Evolutionary conservation across 805 yeast genomes (phyloP).

Genomic region (Cyberlindnera samutprakarnensis): DNA sequence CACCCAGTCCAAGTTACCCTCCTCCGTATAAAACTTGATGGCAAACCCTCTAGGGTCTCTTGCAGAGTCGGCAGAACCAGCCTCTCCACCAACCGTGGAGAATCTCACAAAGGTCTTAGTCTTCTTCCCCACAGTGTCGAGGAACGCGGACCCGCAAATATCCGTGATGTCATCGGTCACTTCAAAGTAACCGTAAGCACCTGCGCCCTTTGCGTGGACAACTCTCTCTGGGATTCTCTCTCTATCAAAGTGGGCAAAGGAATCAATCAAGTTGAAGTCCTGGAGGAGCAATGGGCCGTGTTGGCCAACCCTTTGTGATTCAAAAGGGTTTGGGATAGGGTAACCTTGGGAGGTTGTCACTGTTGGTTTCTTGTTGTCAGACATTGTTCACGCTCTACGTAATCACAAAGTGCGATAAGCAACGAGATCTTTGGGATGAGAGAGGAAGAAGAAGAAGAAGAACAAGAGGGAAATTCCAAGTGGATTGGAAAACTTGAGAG

Average conservation of each 20-base stretch:
- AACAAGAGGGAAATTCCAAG: too few species aligned
- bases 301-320: constrained; percentile 66
- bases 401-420: too few species aligned
- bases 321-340: constrained; percentile 71
- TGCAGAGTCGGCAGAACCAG: constrained; percentile 74
- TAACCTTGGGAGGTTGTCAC: constrained; percentile 70
- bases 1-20: constrained; percentile 80
- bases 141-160: constrained; percentile 60
- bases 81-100: constrained; percentile 84
- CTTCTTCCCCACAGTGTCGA: constrained; percentile 70
- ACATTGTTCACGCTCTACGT: too few species aligned
- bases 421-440: too few species aligned
- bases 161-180: constrained; percentile 82
- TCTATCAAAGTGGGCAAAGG: constrained; percentile 80
- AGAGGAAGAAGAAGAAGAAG: too few species aligned
- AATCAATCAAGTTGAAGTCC: constrained; percentile 74
- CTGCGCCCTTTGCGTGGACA: constrained; percentile 91
- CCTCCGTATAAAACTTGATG: constrained; percentile 73
- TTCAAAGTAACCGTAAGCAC: constrained; percentile 83
- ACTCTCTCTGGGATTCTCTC: constrained; percentile 91
- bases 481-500: too few species aligned
- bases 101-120: constrained; percentile 68
- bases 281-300: constrained; percentile 78
- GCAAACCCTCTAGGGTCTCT: constrained; percentile 88
- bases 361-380: constrained; percentile 32